Conservation (phyloP, 441 rosid genomes). For the Aquilaria agallochum region DNA sequence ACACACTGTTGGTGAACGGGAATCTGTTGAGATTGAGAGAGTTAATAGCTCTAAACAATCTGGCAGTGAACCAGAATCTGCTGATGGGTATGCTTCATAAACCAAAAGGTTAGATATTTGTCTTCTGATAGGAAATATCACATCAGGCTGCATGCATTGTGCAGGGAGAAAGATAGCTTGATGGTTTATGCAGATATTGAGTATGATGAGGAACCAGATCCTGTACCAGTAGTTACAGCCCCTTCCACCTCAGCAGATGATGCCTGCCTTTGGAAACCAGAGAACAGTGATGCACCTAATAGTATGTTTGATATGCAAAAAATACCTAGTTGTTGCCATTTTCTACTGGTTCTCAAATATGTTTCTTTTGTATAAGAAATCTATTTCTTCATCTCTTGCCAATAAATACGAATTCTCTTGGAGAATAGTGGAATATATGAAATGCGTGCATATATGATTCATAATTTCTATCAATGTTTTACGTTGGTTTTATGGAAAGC, state of each 20-base stretch:
- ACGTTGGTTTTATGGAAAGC: too few species aligned
- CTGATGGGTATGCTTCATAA: constrained; percentile 41
- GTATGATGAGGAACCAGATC: constrained; percentile 34
- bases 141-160: constrained; percentile 25
- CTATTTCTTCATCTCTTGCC: too few species aligned
- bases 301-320: constrained; percentile 34
- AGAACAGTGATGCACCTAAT: constrained; percentile 63
- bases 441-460: too few species aligned
- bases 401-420: too few species aligned
- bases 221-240: constrained; percentile 25
- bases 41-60: constrained; percentile 31
- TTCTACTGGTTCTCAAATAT: not conserved
- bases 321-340: constrained; percentile 12
- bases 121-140: not conserved
- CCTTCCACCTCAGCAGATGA: constrained; percentile 33
- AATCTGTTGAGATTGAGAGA: constrained; percentile 38
- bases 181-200: constrained; percentile 29
- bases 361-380: too few species aligned
- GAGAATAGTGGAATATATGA: too few species aligned
- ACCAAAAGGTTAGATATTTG: constrained; percentile 12
- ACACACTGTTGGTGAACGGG: constrained; percentile 33
- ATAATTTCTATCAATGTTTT: too few species aligned
- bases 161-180: constrained; percentile 48
- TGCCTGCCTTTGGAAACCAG: constrained; percentile 48
- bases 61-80: constrained; percentile 30